Base-by-base conservation (phyloP, 768 basidiomycete species). In the Leucosporidium scottii region DNA sequence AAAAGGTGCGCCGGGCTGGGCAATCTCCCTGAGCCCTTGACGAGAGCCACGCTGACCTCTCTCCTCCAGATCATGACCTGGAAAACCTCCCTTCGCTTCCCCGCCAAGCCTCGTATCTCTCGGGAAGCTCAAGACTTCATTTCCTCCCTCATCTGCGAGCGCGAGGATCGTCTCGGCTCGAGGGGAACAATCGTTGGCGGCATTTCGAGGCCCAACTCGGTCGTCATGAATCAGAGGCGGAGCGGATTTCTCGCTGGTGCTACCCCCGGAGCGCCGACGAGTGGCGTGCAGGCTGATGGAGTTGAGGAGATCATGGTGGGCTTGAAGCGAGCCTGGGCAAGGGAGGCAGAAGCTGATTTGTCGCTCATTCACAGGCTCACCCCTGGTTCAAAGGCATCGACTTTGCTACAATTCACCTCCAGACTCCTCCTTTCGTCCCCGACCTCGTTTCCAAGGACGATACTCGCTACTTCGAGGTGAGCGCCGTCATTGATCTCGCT, bases 361-460 rank as follows among this genome's bases (percentile, higher is more conserved):
- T n/a, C 34, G n/a, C 34, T 6, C 51, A 12, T 17, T 15, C 39
- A 13, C 15, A 92, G 89, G 82, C 83, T 17, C 93, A 96, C 79
- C 84, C 88, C 9, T 97, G 89, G 86, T 96, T 98, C 82, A 83
- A 82, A 70, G 91, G 89, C 36, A 87, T 96, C 69, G 91, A 97
- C 76, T 98, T 89, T 88, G 81, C 82, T 56, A 89, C 88, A 74
- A 87, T 97, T 48, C 91, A 93, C 78, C 83, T 83, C 60, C 86
- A 86, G 76, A 82, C 84, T 62, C 89, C 93, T 17, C 93, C 93
- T 21, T 98, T 93, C 82, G 85, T 84, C 67, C 96, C 94, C 36
- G 86, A 92, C 70, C 84, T 99, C 66, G 81, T 77, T 36, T 81
- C 85, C 71, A 87, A 89, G 31, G 90, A 88, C 74, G 93, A 98